Percentiles rank a stretch among this genome's conserved stretches.
phyloP scores from a whole-genome alignment of 495 filamentous ascomycete genomes.

The Chlorociboria aeruginascens region DNA sequence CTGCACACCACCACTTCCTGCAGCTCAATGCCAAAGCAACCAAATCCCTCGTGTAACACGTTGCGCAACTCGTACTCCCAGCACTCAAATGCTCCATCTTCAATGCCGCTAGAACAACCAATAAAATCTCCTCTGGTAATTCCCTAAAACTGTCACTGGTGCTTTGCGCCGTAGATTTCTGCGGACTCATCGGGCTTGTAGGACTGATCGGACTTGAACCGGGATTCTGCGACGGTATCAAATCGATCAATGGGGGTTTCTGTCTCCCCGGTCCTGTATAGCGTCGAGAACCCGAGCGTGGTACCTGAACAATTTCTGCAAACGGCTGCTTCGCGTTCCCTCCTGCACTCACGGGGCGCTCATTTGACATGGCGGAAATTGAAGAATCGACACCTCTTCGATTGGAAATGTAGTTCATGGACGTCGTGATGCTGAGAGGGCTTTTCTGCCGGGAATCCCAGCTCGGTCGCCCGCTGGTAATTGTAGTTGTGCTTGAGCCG shows the following conservation, averaged over 20 bases:
- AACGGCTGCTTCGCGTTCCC: not conserved
- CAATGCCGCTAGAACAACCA: constrained; percentile 37
- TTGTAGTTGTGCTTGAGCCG: not conserved
- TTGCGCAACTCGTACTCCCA: constrained; percentile 45
- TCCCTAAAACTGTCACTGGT: constrained; percentile 39
- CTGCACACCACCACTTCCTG: constrained; percentile 55
- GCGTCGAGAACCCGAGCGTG: not conserved
- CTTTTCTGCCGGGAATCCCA: constrained; percentile 5
- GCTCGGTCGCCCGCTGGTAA: constrained; percentile 1
- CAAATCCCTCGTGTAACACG: constrained; percentile 69
- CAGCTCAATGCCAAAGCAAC: constrained; percentile 54
- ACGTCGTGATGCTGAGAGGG: constrained; percentile 12
- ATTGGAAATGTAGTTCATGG: constrained; percentile 8
- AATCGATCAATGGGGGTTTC: not conserved
- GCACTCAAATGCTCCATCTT: constrained; percentile 32
- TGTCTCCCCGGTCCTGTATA: constrained; percentile 8
- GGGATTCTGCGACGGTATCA: constrained; percentile 4
- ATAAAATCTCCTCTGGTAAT: constrained; percentile 45
- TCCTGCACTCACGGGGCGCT: not conserved
- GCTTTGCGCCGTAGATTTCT: constrained; percentile 1
- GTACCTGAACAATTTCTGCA: constrained; percentile 5
- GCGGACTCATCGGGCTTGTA: not conserved
- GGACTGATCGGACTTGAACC: not conserved
- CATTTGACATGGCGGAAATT: not conserved
- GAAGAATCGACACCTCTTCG: constrained; percentile 5